Percentiles rank a stretch among this genome's conserved stretches.
Evolutionary conservation across 2,329 filamentous ascomycete species (phyloP).

Genomic region (Arthrobotrys pseudoclavata): DNA sequence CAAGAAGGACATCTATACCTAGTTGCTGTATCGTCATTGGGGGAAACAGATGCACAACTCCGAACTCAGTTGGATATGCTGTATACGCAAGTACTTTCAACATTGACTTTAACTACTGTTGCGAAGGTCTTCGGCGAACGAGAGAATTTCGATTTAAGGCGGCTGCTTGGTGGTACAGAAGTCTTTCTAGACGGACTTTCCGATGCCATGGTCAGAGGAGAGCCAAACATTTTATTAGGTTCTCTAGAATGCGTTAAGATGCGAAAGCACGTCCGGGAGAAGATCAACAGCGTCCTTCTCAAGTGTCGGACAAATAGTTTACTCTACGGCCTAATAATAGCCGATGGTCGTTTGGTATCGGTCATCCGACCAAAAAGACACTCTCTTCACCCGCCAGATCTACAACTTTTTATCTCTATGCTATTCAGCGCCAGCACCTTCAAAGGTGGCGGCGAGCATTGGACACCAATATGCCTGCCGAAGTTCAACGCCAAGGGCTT

Average conservation of each 20-base stretch:
- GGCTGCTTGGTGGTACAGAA: slow-evolving; percentile 91
- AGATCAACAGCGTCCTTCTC: slow-evolving; percentile 88
- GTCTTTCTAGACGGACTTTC: slow-evolving; percentile 89
- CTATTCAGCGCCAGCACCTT: slow-evolving; percentile 94
- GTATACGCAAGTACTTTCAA: slow-evolving; percentile 98
- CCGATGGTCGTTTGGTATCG: slow-evolving; percentile 91
- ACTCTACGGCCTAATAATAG: slow-evolving; percentile 92
- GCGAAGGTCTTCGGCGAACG: slow-evolving; percentile 88
- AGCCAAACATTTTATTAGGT: slow-evolving; percentile 86
- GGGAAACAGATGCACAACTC: slow-evolving; percentile 92
- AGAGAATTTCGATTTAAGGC: slow-evolving; percentile 91
- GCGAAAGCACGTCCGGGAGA: slow-evolving; percentile 84
- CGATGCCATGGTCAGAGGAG: slow-evolving; percentile 94
- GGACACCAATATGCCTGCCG: slow-evolving; percentile 95
- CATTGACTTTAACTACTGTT: slow-evolving; percentile 87
- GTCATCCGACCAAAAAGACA: slow-evolving; percentile 95
- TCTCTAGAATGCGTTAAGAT: slow-evolving; percentile 94
- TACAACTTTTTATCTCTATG: slow-evolving; percentile 99
- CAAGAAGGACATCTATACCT: slow-evolving; percentile 91
- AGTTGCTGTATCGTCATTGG: slow-evolving; percentile 89
- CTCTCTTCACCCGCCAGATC: slow-evolving; percentile 92
- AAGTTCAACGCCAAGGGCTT: slow-evolving; percentile 98
- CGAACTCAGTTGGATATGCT: slow-evolving; percentile 89
- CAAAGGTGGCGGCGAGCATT: slow-evolving; percentile 91
- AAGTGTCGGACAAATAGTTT: slow-evolving; percentile 82